Base-by-base conservation (phyloP, 2,329 filamentous ascomycete genomes). In the Dactylellina parvicollis region DNA sequence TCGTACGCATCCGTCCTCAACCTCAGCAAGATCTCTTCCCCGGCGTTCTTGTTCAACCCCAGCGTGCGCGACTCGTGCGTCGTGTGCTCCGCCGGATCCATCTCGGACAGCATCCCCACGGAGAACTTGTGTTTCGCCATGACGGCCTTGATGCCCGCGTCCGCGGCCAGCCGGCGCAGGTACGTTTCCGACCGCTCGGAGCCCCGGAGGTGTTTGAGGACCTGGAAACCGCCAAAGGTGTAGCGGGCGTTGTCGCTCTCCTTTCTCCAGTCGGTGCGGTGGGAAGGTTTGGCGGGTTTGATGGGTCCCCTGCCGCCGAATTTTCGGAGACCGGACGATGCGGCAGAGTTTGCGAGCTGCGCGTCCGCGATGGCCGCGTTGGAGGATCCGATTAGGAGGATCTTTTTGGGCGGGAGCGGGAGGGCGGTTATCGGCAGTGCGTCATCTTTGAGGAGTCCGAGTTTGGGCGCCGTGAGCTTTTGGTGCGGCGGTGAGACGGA, bases 1-100 rank as follows among this genome's bases (percentile, higher is more conserved):
- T 96, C 92, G 79, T 95, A 92, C 1, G 91, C 91, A 81, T 99
- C 95, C 0, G 95, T 98, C n/a, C 95, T 85, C 34, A 99, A 82
- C 0, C 95, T 85, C 74, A 99, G 81, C 83, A 98, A 93, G 65
- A 99, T 96, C 0, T 92, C 91, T 80, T 96, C 90, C 72, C 95
- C 95, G 1, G 84, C 81, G 79, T 98, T 97, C 9, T 92, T 85
- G 79, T 99, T 99, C 40, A 98, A 80, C 0, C 95, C 95, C 0
- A 98, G 82, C 1, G 91, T 93, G 28, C 75, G 69, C 10, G 62
- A 55, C 18, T 77, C 69, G 78, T 91, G 89, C 2, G 87, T 91
- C 0, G 93, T 97, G 80, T 97, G 88, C 76, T 89, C 86, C 0
- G 89, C 85, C 0, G 95, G 95, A 77, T 99, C 91, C 94, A 99